These are phyloP conservation scores for Ceratocystis cubensis DNA, from an alignment of 2,329 filamentous ascomycete species.

Conservation along the genomic window DNA sequence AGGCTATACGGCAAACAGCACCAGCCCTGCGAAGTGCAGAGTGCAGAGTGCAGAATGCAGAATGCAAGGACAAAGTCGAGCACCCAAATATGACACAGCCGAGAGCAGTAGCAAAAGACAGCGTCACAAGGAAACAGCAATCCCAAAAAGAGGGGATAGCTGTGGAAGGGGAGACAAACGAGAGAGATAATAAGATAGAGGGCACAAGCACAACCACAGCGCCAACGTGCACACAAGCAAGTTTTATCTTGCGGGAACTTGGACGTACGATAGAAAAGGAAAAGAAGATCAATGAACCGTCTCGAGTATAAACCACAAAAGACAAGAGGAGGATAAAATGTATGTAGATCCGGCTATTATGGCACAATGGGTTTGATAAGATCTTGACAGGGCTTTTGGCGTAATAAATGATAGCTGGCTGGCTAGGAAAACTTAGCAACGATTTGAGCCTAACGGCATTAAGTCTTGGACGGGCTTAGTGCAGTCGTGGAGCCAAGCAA, in stretches of 20 bases:
- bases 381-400: slow-evolving; percentile 9
- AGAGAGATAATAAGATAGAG: neutral
- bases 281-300: neutral
- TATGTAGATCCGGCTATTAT: slow-evolving; percentile 10
- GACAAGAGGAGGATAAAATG: neutral
- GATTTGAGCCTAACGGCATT: slow-evolving; percentile 6
- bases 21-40: neutral
- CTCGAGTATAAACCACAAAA: neutral
- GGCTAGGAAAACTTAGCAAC: neutral
- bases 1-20: neutral
- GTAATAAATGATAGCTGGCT: slow-evolving; percentile 5
- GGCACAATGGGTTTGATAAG: slow-evolving; percentile 8
- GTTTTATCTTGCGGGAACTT: neutral
- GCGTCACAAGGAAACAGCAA: neutral
- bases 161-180: neutral
- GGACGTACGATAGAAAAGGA: neutral
- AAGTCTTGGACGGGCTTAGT: neutral
- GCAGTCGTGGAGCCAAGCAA: neutral
- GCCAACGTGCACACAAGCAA: neutral
- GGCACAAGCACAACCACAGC: neutral
- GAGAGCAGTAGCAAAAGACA: neutral
- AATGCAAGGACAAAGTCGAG: neutral
- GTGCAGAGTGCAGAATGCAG: neutral
- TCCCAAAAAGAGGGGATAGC: neutral
- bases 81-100: neutral